Evolutionary conservation across 345 rosid species (phyloP).

Genomic region (Eucalyptus lansdowneana): DNA sequence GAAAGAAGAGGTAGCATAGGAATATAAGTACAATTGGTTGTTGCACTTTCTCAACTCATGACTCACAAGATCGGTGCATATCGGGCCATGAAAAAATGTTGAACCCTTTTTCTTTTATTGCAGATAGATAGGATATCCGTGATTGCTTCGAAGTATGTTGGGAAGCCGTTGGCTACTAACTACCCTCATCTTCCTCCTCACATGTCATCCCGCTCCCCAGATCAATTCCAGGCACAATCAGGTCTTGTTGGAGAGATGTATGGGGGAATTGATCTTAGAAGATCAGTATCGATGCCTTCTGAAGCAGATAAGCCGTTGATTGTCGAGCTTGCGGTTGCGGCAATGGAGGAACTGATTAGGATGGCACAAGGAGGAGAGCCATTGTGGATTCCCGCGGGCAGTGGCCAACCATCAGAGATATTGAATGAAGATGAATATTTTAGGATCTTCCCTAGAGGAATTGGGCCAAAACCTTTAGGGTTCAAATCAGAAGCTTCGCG

Average conservation of each 20-base stretch:
- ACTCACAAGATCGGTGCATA: not conserved
- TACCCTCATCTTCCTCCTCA: slow-evolving; percentile 40
- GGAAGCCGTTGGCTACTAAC: slow-evolving; percentile 53
- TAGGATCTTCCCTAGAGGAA: slow-evolving; percentile 72
- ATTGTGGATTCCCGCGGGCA: slow-evolving; percentile 37
- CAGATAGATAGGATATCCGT: slow-evolving; percentile 86
- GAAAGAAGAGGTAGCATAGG: slow-evolving; percentile 58
- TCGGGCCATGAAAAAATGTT: not conserved
- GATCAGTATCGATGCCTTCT: slow-evolving; percentile 45
- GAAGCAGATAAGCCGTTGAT: slow-evolving; percentile 89
- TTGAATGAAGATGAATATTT: slow-evolving; percentile 75
- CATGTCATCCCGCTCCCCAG: slow-evolving; percentile 30
- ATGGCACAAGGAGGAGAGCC: slow-evolving; percentile 77
- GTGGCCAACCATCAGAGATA: slow-evolving; percentile 27
- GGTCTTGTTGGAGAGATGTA: slow-evolving; percentile 69
- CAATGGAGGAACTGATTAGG: slow-evolving; percentile 89
- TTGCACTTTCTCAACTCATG: not conserved
- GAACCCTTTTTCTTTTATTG: not conserved
- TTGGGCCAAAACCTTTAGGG: slow-evolving; percentile 70
- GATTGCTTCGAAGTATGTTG: slow-evolving; percentile 73
- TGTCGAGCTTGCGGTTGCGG: slow-evolving; percentile 86
- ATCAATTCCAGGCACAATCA: slow-evolving; percentile 39
- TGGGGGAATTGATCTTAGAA: slow-evolving; percentile 45
- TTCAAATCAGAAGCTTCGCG: slow-evolving; percentile 78
- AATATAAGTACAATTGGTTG: not conserved